A percentile compares a stretch with the other conserved stretches of the same genome.
Evolutionary conservation across 164 flowering plant genomes (phyloP).

Genomic region (Vitis riparia): DNA sequence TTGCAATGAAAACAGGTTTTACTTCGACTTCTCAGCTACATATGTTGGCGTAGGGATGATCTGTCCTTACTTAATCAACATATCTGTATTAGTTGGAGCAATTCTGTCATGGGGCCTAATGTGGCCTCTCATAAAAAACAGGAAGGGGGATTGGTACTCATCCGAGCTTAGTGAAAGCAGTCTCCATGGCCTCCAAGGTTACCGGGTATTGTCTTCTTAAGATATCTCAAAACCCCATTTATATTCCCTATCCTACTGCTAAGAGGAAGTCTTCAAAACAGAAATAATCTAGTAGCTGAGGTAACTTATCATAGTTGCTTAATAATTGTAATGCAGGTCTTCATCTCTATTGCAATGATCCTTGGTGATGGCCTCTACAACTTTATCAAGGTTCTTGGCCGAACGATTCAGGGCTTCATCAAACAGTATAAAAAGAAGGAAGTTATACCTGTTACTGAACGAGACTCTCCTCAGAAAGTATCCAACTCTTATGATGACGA

Average conservation of each 20-base stretch:
- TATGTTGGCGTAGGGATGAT: slow-evolving; percentile 60
- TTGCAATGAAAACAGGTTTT: slow-evolving; percentile 26
- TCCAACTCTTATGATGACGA: slow-evolving; percentile 28
- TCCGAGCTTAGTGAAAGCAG: slow-evolving; percentile 24
- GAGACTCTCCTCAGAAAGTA: too few relatives aligned
- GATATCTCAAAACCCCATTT: too few relatives aligned
- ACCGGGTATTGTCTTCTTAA: slow-evolving; percentile 20
- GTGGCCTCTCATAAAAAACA: slow-evolving; percentile 44
- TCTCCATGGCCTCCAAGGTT: slow-evolving; percentile 45
- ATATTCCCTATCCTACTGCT: too few relatives aligned
- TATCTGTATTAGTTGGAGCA: slow-evolving; percentile 44
- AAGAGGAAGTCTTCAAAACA: too few relatives aligned
- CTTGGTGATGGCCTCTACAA: slow-evolving; percentile 53
- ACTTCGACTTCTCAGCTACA: slow-evolving; percentile 51
- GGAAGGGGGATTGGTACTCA: slow-evolving; percentile 39
- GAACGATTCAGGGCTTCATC: too few relatives aligned
- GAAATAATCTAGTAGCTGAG: neutral
- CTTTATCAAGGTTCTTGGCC: neutral
- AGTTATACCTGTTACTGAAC: slow-evolving; percentile 1
- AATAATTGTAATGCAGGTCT: slow-evolving; percentile 25
- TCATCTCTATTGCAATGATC: slow-evolving; percentile 44
- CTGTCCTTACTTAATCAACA: slow-evolving; percentile 45
- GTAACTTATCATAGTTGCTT: too few relatives aligned
- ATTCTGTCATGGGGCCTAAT: slow-evolving; percentile 50
- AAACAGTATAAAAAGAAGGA: slow-evolving; percentile 18